phyloP scores from a whole-genome alignment of 257 asterid species.

The Knoxia roxburghii region DNA sequence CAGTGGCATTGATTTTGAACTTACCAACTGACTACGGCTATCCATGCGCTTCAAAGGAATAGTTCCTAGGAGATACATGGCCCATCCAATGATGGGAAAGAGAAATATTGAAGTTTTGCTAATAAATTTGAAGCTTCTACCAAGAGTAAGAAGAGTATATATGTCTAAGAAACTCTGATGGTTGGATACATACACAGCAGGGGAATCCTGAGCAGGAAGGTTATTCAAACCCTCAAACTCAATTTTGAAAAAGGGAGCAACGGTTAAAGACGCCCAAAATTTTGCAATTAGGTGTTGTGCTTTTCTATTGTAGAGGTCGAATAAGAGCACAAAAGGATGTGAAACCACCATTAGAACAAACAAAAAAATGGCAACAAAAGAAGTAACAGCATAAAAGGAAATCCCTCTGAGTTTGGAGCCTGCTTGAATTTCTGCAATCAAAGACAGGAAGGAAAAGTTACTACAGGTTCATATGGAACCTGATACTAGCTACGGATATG shows the following conservation, averaged over 20 bases:
- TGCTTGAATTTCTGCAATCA: slow-evolving; percentile 49
- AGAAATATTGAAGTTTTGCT: slow-evolving; percentile 93
- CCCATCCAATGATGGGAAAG: slow-evolving; percentile 94
- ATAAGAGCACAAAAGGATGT: slow-evolving; percentile 80
- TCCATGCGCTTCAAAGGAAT: slow-evolving; percentile 96
- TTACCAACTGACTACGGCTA: slow-evolving; percentile 88
- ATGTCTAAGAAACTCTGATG: slow-evolving; percentile 97
- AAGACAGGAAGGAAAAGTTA: slow-evolving; percentile 18
- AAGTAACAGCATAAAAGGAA: slow-evolving; percentile 60
- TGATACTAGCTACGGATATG: background rate
- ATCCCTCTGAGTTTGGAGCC: slow-evolving; percentile 69
- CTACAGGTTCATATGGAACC: background rate
- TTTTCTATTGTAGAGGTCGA: slow-evolving; percentile 74
- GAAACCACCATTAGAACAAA: slow-evolving; percentile 65
- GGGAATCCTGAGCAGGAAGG: slow-evolving; percentile 60
- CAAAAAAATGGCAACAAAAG: slow-evolving; percentile 60
- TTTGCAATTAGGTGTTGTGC: slow-evolving; percentile 71
- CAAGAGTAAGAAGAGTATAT: slow-evolving; percentile 80
- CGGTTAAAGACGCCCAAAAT: slow-evolving; percentile 62
- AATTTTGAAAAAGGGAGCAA: slow-evolving; percentile 69
- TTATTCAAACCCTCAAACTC: slow-evolving; percentile 80
- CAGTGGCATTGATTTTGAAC: background rate
- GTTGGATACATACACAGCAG: slow-evolving; percentile 93
- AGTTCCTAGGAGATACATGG: slow-evolving; percentile 82
- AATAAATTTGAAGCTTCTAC: slow-evolving; percentile 87